Conservation (phyloP, 352 stramenopile genomes). For the Phytophthora capsici region DNA sequence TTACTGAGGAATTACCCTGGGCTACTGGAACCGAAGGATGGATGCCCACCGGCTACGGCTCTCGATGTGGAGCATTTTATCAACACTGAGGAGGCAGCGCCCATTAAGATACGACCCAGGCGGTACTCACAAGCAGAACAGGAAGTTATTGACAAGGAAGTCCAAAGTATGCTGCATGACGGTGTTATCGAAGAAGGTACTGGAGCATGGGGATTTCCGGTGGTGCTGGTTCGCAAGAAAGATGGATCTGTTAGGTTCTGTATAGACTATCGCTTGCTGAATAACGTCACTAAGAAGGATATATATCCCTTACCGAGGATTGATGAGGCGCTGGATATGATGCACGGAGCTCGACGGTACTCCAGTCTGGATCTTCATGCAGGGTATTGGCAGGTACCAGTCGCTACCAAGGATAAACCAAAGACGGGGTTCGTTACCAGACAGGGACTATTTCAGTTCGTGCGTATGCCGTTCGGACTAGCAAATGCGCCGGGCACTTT, state of each 20-base stretch:
- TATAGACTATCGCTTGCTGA: neutral
- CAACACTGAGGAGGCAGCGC: constrained; percentile 11
- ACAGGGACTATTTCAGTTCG: neutral
- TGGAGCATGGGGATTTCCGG: constrained; percentile 8
- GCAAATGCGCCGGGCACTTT: neutral
- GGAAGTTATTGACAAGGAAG: constrained; percentile 8
- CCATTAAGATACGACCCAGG: constrained; percentile 11
- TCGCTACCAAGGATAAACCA: neutral
- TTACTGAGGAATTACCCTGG: neutral
- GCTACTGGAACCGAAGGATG: neutral
- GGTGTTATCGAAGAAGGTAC: constrained; percentile 22
- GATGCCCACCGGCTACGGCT: neutral
- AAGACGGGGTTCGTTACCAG: neutral
- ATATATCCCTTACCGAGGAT: neutral
- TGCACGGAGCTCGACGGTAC: neutral
- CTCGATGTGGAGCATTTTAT: constrained; percentile 17
- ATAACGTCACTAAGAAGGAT: neutral
- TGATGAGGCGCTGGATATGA: neutral
- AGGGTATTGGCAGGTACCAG: neutral
- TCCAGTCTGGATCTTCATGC: neutral
- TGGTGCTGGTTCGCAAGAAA: neutral
- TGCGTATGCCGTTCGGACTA: neutral
- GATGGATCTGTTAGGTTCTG: neutral
- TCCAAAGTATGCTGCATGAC: constrained; percentile 15
- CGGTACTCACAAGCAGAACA: constrained; percentile 10